Percentiles rank a stretch among this genome's conserved stretches.
Evolutionary conservation across 1,139 yeast genomes (phyloP).

Genomic region (Debaryomyces subglobosus): DNA sequence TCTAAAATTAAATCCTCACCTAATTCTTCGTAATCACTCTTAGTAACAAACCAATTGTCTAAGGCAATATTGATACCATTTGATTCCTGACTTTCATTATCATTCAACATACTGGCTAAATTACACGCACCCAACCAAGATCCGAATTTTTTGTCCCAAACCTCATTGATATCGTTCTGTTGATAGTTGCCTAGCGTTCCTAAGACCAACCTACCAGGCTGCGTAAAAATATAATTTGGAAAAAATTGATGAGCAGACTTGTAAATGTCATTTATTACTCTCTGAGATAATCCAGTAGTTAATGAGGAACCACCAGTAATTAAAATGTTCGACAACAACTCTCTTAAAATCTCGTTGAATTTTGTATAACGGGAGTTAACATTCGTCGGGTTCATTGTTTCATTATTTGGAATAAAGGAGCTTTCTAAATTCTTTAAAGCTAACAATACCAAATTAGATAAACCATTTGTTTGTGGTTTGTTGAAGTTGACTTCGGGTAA

Average conservation of each 20-base stretch:
- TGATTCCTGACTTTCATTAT: conserved; percentile 41
- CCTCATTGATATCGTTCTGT: conserved; percentile 35
- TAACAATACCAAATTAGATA: conserved; percentile 42
- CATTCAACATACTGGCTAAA: conserved; percentile 55
- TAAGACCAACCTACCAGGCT: conserved; percentile 20
- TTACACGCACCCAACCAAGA: conserved; percentile 73
- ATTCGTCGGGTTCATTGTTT: conserved; percentile 18
- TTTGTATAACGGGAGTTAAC: conserved; percentile 34
- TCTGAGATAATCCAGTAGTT: conserved; percentile 61
- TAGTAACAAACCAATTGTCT: conserved; percentile 57
- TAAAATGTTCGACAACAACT: conserved; percentile 58
- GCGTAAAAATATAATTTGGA: conserved; percentile 48
- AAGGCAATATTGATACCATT: conserved; percentile 48
- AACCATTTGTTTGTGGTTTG: conserved; percentile 44
- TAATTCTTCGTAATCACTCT: conserved; percentile 59
- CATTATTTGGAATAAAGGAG: conserved; percentile 30
- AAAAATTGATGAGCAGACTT: conserved; percentile 48
- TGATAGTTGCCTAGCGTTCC: conserved; percentile 28
- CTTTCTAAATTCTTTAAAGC: conserved; percentile 41
- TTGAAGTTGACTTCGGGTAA: conserved; percentile 44
- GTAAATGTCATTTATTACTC: conserved; percentile 61
- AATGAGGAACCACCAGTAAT: conserved; percentile 69
- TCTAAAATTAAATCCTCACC: conserved; percentile 62
- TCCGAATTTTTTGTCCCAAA: conserved; percentile 58
- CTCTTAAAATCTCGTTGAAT: conserved; percentile 46